Conservation (phyloP, 192 early-diverging fungal genomes). For the Thamnidium elegans region DNA sequence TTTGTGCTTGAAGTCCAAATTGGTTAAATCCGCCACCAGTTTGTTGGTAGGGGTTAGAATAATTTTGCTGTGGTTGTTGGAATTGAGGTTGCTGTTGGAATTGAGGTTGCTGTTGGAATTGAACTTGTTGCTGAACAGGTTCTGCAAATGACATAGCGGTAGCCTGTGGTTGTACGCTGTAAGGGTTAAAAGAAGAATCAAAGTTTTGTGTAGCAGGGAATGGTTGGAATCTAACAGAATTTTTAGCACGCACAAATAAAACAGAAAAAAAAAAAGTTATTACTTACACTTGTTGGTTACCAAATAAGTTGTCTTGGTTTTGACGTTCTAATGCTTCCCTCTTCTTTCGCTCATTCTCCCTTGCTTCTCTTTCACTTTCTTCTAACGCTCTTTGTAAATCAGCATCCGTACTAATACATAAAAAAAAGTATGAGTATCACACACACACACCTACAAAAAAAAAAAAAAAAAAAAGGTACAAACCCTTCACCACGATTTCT, state of each 20-base stretch:
- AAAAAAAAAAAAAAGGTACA: no score
- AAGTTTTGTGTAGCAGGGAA: conserved; percentile 24
- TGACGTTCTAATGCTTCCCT: conserved; percentile 8
- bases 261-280: no score
- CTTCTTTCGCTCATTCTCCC: conserved; percentile 4
- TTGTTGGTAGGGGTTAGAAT: not conserved
- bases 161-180: conserved; percentile 20
- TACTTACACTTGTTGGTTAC: not conserved
- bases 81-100: conserved; percentile 17
- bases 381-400: not conserved
- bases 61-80: conserved; percentile 29
- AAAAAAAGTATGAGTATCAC: no score
- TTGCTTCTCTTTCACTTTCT: not conserved
- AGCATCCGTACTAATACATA: no score
- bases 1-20: conserved; percentile 26
- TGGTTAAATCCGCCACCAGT: not conserved
- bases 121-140: conserved; percentile 10
- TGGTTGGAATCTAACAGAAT: conserved; percentile 3
- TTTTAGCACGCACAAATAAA: not conserved
- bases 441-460: no score
- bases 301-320: conserved; percentile 18
- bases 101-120: not conserved
- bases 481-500: conserved; percentile 17
- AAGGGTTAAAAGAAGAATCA: conserved; percentile 22
- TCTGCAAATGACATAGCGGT: conserved; percentile 17